A percentile compares a stretch with the other conserved stretches of the same genome.
Conservation (phyloP, 23 red algal species). For the Cyanidioschyzon merolae region DNA sequence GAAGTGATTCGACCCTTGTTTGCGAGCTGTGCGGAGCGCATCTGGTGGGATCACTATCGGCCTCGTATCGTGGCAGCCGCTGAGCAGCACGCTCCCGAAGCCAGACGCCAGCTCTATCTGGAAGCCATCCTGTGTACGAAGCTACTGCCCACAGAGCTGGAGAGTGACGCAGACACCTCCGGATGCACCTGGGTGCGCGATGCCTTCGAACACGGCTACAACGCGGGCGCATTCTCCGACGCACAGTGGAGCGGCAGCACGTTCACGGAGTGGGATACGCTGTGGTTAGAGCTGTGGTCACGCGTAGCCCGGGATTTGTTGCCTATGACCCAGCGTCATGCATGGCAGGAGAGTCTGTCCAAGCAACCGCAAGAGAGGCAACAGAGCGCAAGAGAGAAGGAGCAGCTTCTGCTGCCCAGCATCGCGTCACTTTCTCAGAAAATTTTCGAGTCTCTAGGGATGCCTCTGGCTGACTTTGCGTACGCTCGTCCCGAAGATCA, state of each 20-base stretch:
- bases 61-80: background rate
- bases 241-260: background rate
- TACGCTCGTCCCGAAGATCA: background rate
- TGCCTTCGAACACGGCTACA: background rate
- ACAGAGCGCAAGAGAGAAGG: background rate
- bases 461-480: background rate
- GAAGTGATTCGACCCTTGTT: background rate
- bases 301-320: background rate
- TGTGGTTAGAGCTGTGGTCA: slow-evolving; percentile 13
- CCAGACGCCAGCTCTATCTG: background rate
- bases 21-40: background rate
- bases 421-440: background rate
- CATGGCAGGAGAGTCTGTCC: background rate
- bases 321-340: background rate
- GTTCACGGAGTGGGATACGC: background rate
- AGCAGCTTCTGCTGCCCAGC: no score
- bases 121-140: background rate
- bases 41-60: slow-evolving; percentile 6
- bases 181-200: background rate
- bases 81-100: background rate
- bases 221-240: background rate
- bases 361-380: background rate
- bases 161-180: no score
- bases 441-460: background rate
- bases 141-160: background rate